Evolutionary conservation across 2,329 filamentous ascomycete species (phyloP).

Genomic region (Neonectria neomacrospora): DNA sequence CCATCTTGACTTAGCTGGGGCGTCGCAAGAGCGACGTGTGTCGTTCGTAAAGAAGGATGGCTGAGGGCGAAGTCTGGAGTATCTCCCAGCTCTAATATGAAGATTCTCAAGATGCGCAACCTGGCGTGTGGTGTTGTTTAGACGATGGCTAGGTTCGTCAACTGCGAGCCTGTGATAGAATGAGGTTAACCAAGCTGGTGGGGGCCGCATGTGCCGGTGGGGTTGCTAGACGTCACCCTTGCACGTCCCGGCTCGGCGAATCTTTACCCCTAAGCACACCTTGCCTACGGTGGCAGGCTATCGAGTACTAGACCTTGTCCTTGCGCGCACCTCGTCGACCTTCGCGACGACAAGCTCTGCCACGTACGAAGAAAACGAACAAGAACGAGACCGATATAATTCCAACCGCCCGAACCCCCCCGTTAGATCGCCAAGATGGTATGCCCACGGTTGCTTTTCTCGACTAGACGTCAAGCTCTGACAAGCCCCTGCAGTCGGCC

Average conservation of each 20-base stretch:
- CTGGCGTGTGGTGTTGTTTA: conserved; percentile 5
- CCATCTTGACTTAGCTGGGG: conserved; percentile 62
- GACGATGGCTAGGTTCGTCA: background rate
- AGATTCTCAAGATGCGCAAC: background rate
- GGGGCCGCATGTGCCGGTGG: conserved; percentile 36
- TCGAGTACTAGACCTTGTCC: conserved; percentile 20
- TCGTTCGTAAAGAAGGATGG: background rate
- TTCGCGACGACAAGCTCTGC: conserved; percentile 26
- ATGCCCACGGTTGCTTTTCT: conserved; percentile 6
- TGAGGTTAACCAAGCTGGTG: conserved; percentile 34
- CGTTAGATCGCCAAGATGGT: conserved; percentile 43
- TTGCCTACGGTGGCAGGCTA: conserved; percentile 38
- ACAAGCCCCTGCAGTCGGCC: conserved; percentile 72
- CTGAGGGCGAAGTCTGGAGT: background rate
- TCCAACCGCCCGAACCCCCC: background rate
- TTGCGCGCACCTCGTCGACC: conserved; percentile 21
- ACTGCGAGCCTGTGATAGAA: conserved; percentile 4
- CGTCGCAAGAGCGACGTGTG: conserved; percentile 17
- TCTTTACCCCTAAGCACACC: conserved; percentile 52
- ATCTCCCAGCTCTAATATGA: background rate
- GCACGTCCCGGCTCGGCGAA: conserved; percentile 47
- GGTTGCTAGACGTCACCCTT: conserved; percentile 39
- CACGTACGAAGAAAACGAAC: conserved; percentile 6
- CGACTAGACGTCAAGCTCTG: conserved; percentile 21
- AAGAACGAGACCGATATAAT: conserved; percentile 1